Base-by-base conservation (phyloP, 805 yeast species). In the Schwanniomyces vanrijiae region DNA sequence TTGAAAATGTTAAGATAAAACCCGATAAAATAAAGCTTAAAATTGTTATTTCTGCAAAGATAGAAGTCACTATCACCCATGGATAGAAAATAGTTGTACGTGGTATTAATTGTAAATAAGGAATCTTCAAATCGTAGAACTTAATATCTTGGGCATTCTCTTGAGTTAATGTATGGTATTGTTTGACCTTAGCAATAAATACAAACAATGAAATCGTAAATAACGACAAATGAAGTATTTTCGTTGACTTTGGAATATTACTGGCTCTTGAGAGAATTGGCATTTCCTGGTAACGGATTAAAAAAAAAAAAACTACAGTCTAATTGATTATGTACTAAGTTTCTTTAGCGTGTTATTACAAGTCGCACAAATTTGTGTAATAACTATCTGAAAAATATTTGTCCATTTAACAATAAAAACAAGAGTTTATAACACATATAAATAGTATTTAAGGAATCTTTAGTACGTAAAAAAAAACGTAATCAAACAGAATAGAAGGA, bases 21-120 rank as follows among this genome's bases (percentile, higher is more conserved):
- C 62, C 50, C 0, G 81, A 73, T 4, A 77, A 44, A 13, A 77
- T 3, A 49, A 78, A 77, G 35, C 77, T 70, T 53, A 80, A 57
- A 2, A 79, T 41, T 6, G 80, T 66, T 5, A 76, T 73, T 57
- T 86, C 90, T 2, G 85, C 80, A 59, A 84, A 83, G n/a, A 85
- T 78, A 0, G 88, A 76, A 2, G 84, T 75, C 24, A 79, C 59
- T 2, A 85, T 55, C 0, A 86, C 86, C 85, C 88, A 82, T 4
- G 90, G 90, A 51, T 81, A 71, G 45, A 65, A 69, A 3, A 83
- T 54, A 0, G 83, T 72, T 44, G 74, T 69, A 21, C 74, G 64
- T 10, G 92, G 91, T 5, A 86, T 78, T 63, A 86, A 69, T 64
- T 87, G 90, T 37, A 86, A 55, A 33, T 67, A 67, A 1, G 88